These are phyloP conservation scores for Aspergillus persii DNA, from an alignment of 2,329 filamentous ascomycete genomes.

Conservation along the genomic window DNA sequence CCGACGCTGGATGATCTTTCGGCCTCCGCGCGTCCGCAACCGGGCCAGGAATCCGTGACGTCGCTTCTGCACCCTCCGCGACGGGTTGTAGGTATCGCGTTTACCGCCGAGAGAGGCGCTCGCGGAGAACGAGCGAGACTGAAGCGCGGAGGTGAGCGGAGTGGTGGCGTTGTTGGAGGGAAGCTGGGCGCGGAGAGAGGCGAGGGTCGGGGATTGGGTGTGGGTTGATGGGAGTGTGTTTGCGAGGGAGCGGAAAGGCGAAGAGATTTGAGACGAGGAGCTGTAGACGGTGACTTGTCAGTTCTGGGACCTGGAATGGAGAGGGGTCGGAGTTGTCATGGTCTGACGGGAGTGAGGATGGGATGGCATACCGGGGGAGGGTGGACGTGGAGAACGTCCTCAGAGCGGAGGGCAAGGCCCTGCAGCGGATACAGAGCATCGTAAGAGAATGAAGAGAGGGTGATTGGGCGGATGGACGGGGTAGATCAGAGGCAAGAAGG, in stretches of 20 bases:
- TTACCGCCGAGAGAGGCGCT: constrained; percentile 42
- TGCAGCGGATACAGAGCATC: constrained; percentile 37
- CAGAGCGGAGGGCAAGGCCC: constrained; percentile 29
- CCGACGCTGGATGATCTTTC: constrained; percentile 54
- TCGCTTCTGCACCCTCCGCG: constrained; percentile 59
- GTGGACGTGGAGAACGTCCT: constrained; percentile 23
- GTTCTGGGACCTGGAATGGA: not conserved
- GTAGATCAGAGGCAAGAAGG: not conserved
- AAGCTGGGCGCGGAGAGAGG: constrained; percentile 4
- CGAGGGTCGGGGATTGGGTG: constrained; percentile 7
- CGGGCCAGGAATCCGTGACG: constrained; percentile 60
- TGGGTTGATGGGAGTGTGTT: constrained; percentile 10
- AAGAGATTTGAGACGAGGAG: not conserved
- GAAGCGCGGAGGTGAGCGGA: constrained; percentile 12
- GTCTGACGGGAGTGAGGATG: not conserved
- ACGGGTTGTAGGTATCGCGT: constrained; percentile 59
- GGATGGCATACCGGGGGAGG: not conserved
- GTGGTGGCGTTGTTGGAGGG: constrained; percentile 6
- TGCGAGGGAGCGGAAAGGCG: constrained; percentile 16
- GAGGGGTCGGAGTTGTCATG: constrained; percentile 7
- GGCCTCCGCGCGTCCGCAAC: constrained; percentile 52
- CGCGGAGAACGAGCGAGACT: constrained; percentile 43
- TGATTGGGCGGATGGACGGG: not conserved
- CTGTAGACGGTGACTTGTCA: not conserved
- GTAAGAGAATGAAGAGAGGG: not conserved